Evolutionary conservation across 1,139 yeast species (phyloP).

Genomic region (Protomyces inouyei): DNA sequence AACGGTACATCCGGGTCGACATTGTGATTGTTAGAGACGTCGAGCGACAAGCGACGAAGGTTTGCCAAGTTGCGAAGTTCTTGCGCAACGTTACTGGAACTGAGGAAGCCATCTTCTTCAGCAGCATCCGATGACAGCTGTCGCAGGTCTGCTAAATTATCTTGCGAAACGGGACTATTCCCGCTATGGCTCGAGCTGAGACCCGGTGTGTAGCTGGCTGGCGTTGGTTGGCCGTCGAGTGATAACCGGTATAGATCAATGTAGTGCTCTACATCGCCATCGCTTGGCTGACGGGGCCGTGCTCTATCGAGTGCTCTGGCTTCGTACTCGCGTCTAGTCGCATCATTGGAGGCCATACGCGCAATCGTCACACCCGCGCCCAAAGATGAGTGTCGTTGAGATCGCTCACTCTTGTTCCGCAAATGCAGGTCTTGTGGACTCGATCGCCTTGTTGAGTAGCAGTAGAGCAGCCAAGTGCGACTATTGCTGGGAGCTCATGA

Average conservation of each 20-base stretch:
- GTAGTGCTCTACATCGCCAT: background rate
- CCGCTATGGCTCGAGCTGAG: too few species aligned
- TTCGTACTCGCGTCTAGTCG: too few species aligned
- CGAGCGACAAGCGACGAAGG: slow-evolving; percentile 15
- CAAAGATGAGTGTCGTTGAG: too few species aligned
- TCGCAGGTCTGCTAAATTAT: background rate
- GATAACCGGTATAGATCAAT: background rate
- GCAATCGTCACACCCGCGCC: too few species aligned
- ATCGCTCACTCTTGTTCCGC: too few species aligned
- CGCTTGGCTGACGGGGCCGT: background rate
- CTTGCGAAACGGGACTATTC: background rate
- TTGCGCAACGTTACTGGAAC: slow-evolving; percentile 12
- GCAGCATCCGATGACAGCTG: background rate
- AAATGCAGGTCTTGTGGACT: too few species aligned
- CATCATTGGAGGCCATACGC: too few species aligned
- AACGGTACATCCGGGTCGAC: slow-evolving; percentile 22
- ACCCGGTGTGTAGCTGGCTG: background rate
- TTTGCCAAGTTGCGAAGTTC: slow-evolving; percentile 17
- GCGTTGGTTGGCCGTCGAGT: background rate
- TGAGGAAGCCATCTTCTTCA: slow-evolving; percentile 1
- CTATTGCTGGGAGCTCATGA: too few species aligned
- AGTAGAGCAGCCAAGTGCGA: too few species aligned
- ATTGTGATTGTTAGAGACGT: slow-evolving; percentile 7
- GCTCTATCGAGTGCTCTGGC: too few species aligned
- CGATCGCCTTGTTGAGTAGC: too few species aligned